A percentile compares a stretch with the other conserved stretches of the same genome.
Conservation (phyloP, 768 basidiomycete species). For the Dacryopinax primogenitus region DNA sequence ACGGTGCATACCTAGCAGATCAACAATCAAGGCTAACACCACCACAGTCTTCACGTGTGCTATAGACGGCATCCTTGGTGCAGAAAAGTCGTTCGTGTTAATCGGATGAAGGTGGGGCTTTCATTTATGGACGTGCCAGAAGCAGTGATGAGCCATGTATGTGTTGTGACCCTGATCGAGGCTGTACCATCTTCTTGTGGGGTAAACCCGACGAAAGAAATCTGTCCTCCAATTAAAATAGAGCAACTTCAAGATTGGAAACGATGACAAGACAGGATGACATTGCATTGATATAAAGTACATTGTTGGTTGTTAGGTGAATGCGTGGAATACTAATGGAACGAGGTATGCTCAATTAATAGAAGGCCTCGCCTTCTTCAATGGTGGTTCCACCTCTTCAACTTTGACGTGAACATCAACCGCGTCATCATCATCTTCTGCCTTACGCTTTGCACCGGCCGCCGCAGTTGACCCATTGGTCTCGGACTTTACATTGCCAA, state of each 20-base stretch:
- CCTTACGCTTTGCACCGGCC: slow-evolving; percentile 64
- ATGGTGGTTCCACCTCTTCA: slow-evolving; percentile 16
- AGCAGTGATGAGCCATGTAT: background rate
- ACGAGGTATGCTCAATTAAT: background rate
- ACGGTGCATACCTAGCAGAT: slow-evolving; percentile 52
- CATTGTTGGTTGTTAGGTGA: slow-evolving; percentile 27
- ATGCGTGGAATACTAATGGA: slow-evolving; percentile 5
- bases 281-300: slow-evolving; percentile 8
- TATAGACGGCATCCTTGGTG: background rate
- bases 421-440: slow-evolving; percentile 28
- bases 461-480: slow-evolving; percentile 34
- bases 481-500: slow-evolving; percentile 29
- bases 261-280: no score
- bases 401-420: slow-evolving; percentile 14
- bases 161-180: background rate
- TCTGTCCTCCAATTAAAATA: no score
- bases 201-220: background rate
- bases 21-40: slow-evolving; percentile 80
- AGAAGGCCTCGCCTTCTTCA: slow-evolving; percentile 24
- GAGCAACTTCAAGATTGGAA: no score
- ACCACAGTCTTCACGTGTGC: slow-evolving; percentile 63
- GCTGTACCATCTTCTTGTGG: background rate
- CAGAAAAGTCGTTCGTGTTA: background rate
- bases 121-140: background rate
- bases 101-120: no score